Percentiles rank a stretch among this genome's conserved stretches.
phyloP scores from a whole-genome alignment of 2,329 filamentous ascomycete species.

The Elsinoe arachidis region DNA sequence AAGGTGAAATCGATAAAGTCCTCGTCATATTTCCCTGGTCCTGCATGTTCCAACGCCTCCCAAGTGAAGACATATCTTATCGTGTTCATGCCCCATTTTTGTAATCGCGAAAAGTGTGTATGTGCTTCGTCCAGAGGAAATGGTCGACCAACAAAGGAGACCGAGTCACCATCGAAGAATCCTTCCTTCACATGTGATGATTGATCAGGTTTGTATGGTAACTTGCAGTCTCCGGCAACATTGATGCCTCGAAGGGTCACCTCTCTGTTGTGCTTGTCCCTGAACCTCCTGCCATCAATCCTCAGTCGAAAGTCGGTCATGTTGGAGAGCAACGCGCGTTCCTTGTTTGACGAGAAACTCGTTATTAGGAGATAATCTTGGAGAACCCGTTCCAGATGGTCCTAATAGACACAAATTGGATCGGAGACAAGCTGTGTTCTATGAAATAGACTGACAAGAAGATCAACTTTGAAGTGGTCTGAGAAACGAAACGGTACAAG shows the following conservation, averaged over 20 bases:
- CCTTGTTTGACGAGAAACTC: too few species aligned
- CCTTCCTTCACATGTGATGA: conserved; percentile 68
- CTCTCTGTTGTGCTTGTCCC: conserved; percentile 72
- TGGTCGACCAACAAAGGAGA: conserved; percentile 79
- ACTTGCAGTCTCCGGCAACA: conserved; percentile 81
- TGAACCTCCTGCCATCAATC: conserved; percentile 79
- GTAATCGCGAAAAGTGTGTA: conserved; percentile 75
- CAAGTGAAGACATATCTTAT: conserved; percentile 96
- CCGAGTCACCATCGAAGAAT: conserved; percentile 89
- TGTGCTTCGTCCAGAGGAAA: conserved; percentile 78
- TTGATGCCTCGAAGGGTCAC: conserved; percentile 91
- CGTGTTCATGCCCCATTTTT: conserved; percentile 88
- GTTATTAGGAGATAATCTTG: too few species aligned
- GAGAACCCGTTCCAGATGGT: too few species aligned
- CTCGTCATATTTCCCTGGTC: conserved; percentile 87
- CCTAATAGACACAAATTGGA: too few species aligned
- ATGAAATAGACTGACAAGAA: too few species aligned
- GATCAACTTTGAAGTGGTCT: neutral
- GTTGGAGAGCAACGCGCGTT: neutral
- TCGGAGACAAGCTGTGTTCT: neutral
- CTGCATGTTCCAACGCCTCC: conserved; percentile 94
- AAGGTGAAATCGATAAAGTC: conserved; percentile 90
- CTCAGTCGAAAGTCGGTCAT: conserved; percentile 72
- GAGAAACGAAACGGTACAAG: conserved; percentile 7
- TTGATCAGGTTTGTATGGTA: conserved; percentile 69